Conservation (phyloP, 1,284 basidiomycete species). For the Sporisorium scitamineum region DNA sequence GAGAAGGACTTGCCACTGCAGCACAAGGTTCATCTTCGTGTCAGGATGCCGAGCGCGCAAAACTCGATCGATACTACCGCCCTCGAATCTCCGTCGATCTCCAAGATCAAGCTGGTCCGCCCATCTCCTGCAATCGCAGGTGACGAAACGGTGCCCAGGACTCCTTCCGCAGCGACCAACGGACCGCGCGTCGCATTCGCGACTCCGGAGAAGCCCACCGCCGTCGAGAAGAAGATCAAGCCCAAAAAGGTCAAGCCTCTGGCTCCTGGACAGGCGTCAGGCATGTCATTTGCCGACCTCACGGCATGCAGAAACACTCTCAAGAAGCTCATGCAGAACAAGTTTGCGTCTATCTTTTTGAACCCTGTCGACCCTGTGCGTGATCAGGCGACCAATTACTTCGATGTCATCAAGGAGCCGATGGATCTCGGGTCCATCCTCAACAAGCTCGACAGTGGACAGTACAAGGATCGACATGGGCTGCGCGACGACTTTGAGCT, state of each 20-base stretch:
- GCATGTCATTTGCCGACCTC: constrained; percentile 84
- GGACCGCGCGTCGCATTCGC: constrained; percentile 54
- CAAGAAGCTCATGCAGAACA: constrained; percentile 78
- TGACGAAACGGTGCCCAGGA: constrained; percentile 22
- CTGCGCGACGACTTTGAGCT: constrained; percentile 89
- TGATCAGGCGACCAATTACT: constrained; percentile 74
- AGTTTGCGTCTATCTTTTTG: constrained; percentile 80
- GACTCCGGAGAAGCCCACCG: constrained; percentile 38
- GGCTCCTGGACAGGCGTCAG: constrained; percentile 75
- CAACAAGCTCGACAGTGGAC: constrained; percentile 85
- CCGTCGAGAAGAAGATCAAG: constrained; percentile 69
- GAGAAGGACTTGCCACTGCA: constrained; percentile 62
- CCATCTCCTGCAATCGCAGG: constrained; percentile 4
- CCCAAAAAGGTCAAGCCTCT: constrained; percentile 67
- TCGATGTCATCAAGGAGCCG: constrained; percentile 87
- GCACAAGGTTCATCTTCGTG: constrained; percentile 73
- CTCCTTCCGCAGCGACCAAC: constrained; percentile 19
- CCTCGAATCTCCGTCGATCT: constrained; percentile 39
- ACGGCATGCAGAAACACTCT: constrained; percentile 83
- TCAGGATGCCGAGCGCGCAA: constrained; percentile 70
- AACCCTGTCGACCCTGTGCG: constrained; percentile 80
- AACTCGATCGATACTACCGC: constrained; percentile 12
- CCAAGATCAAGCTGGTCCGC: constrained; percentile 55
- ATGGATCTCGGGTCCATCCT: constrained; percentile 94
- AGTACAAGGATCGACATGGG: constrained; percentile 83